Percentiles rank a stretch among this genome's conserved stretches.
Evolutionary conservation across 78 protist genomes (phyloP).

Genomic region (Guillardia theta): DNA sequence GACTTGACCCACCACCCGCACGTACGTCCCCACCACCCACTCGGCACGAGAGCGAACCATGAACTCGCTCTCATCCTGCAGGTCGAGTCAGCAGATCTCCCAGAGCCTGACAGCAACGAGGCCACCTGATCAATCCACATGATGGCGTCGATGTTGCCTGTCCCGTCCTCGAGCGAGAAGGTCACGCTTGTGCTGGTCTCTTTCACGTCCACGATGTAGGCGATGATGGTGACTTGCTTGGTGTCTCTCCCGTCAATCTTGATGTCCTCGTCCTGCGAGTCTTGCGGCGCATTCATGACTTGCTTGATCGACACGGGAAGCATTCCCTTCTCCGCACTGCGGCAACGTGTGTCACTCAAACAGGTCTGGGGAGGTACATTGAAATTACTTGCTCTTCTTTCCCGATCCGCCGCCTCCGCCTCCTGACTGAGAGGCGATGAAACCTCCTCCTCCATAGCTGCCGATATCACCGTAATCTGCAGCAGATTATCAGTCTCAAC

Average conservation of each 20-base stretch:
- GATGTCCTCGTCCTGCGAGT: not conserved
- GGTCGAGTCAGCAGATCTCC: not conserved
- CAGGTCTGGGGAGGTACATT: too few relatives aligned
- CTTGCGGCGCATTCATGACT: not conserved
- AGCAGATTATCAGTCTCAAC: too few relatives aligned
- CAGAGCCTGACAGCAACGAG: not conserved
- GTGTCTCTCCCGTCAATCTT: not conserved
- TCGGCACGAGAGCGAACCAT: not conserved
- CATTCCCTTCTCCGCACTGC: not conserved
- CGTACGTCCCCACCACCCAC: not conserved
- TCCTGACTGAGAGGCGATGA: too few relatives aligned
- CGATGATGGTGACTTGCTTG: not conserved
- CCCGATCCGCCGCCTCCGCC: too few relatives aligned
- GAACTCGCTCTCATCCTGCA: slow-evolving; percentile 26
- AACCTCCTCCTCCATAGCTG: too few relatives aligned
- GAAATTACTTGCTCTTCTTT: too few relatives aligned
- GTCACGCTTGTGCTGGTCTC: not conserved
- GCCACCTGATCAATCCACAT: not conserved
- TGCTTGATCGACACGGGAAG: slow-evolving; percentile 27
- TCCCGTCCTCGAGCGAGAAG: not conserved
- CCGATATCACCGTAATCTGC: too few relatives aligned
- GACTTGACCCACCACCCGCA: not conserved
- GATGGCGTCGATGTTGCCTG: not conserved
- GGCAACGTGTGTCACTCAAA: too few relatives aligned
- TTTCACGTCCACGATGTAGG: not conserved